Evolutionary conservation across 257 asterid species (phyloP).

Genomic region (Cynanchum wilfordii): DNA sequence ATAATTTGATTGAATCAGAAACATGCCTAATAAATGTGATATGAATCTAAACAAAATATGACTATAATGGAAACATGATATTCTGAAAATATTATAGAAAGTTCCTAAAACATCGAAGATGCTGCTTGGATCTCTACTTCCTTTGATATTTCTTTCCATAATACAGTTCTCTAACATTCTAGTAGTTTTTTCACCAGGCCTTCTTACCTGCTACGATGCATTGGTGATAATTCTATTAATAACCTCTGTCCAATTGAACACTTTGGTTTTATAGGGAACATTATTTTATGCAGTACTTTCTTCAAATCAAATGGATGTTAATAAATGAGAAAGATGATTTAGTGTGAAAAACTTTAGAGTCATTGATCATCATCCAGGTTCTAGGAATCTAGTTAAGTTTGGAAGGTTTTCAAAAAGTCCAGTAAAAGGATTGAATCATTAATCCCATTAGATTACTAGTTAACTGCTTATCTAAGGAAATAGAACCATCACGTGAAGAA

Average conservation of each 20-base stretch:
- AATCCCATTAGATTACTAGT: background rate
- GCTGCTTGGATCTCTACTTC: too few species aligned
- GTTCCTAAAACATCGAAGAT: too few species aligned
- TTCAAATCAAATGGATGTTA: background rate
- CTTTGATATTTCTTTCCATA: too few species aligned
- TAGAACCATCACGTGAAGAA: background rate
- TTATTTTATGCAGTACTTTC: background rate
- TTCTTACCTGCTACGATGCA: background rate
- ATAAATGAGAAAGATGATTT: background rate
- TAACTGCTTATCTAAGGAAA: background rate
- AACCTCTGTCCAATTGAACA: background rate
- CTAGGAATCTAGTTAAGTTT: background rate
- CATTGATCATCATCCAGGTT: background rate
- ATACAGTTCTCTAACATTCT: background rate
- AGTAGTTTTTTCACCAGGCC: background rate
- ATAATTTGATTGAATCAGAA: too few species aligned
- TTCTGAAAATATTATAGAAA: too few species aligned
- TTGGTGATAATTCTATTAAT: background rate
- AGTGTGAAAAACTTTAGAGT: background rate
- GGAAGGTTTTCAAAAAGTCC: background rate
- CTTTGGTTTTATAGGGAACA: background rate
- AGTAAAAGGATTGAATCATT: background rate
- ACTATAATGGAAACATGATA: too few species aligned
- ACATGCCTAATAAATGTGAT: too few species aligned
- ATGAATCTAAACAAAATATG: too few species aligned